Evolutionary conservation across 768 basidiomycete species (phyloP), one percentile per base, ranked within the genome.

Genomic region (Boletus vermiculosoides): DNA sequence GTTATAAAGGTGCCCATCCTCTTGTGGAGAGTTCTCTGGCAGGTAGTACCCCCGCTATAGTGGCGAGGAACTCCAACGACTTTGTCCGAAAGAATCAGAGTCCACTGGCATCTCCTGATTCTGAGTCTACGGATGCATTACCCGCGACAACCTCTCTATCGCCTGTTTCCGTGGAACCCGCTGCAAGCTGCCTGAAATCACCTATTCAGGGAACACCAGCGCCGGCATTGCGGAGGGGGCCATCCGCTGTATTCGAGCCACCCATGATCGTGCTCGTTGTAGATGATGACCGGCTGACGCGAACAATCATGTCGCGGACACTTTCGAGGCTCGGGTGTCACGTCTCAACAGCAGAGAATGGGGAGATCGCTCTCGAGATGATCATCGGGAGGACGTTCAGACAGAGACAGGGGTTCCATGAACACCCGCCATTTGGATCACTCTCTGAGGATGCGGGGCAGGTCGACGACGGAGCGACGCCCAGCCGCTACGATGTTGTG

Each of bases 301-400:
- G 92, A 50, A 85, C 81, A 50, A 74, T 94, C 57, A 93, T 94
- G 92, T 81, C 78, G 57, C 80, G 91, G 23, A 82, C 92, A 70
- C 76, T 94, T 42, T 81, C 82, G n/a, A 79, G 91, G 36, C 76
- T 94, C 2, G 91, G 92, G 1, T 93, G 91, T 70, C 71, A 71
- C 31, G 91, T 94, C n/a, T 76, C 82, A 15, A 84, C 83, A 18
- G 92, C 93, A 12, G 90, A 94, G 74, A 92, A 95, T 65, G 93
- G 93, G 7, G 82, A 87, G 65, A 69, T 86, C 36, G 91, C 90
- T 22, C 73, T 93, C 51, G 83, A 89, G 57, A 78, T 89, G 78
- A 84, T 92, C 33, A 63, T 89, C 7, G 83, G 84, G 16, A 49
- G 54, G 55, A 62, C 57, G 13, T 53, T 37, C 16, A 20, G 42